Conservation (phyloP, 805 yeast species). For the Cyberlindnera saturnus region DNA sequence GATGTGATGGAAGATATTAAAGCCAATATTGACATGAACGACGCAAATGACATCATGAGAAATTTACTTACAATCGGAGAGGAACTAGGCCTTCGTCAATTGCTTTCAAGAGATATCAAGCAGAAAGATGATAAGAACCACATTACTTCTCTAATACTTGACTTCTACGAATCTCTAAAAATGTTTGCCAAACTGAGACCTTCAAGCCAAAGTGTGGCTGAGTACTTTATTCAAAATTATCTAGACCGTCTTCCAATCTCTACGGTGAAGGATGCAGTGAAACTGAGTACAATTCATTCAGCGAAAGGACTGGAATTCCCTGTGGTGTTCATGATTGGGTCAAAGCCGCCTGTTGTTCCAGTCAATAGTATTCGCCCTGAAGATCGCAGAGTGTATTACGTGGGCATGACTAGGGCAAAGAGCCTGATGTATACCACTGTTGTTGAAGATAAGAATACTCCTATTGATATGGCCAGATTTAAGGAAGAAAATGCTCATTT, state of each 20-base stretch:
- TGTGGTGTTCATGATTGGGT: slow-evolving; percentile 40
- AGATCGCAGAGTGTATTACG: slow-evolving; percentile 46
- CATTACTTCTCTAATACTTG: slow-evolving; percentile 25
- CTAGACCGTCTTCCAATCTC: slow-evolving; percentile 24
- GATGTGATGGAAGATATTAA: slow-evolving; percentile 16
- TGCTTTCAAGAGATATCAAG: slow-evolving; percentile 12
- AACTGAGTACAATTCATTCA: slow-evolving; percentile 64
- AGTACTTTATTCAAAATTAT: slow-evolving; percentile 29
- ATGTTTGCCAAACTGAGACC: slow-evolving; percentile 23
- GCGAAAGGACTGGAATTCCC: slow-evolving; percentile 76
- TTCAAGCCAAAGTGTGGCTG: slow-evolving; percentile 17
- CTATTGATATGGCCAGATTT: neutral
- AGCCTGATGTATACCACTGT: slow-evolving; percentile 25
- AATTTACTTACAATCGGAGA: slow-evolving; percentile 8
- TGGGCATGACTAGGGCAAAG: slow-evolving; percentile 61
- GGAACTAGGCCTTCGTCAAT: slow-evolving; percentile 11
- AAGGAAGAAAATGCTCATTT: neutral
- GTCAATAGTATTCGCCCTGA: slow-evolving; percentile 9
- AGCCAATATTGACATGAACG: slow-evolving; percentile 9
- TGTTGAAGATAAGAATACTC: neutral
- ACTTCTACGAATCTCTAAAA: slow-evolving; percentile 32
- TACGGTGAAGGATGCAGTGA: slow-evolving; percentile 31
- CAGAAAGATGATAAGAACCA: slow-evolving; percentile 21
- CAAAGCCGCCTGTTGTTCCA: neutral
- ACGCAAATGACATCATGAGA: slow-evolving; percentile 10